phyloP scores from a whole-genome alignment of 805 yeast species.

The Candida rishiriensis region DNA sequence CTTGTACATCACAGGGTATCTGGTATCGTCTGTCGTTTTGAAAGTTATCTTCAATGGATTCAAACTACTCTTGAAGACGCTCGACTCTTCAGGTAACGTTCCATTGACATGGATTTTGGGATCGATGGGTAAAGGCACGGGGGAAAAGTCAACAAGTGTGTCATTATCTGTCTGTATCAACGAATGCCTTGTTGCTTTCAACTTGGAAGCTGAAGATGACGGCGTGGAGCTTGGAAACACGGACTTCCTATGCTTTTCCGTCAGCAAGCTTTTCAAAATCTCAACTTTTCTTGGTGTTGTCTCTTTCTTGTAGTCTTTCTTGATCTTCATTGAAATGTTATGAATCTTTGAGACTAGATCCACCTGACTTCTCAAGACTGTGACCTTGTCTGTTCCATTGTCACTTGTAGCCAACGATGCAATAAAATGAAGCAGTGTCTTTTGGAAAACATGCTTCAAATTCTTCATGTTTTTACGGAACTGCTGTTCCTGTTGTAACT shows the following conservation, averaged over 20 bases:
- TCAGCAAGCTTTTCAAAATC: conserved; percentile 51
- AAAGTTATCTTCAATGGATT: conserved; percentile 84
- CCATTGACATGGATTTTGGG: conserved; percentile 75
- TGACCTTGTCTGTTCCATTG: conserved; percentile 26
- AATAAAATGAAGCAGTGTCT: conserved; percentile 28
- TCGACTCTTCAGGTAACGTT: conserved; percentile 69
- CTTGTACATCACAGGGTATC: conserved; percentile 84
- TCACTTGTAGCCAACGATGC: conserved; percentile 19
- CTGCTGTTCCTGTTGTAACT: conserved; percentile 5
- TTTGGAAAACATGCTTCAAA: conserved; percentile 19
- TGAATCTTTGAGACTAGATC: conserved; percentile 64
- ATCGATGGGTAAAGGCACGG: conserved; percentile 75
- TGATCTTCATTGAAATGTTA: conserved; percentile 58
- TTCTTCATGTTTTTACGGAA: conserved; percentile 3
- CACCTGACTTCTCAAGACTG: conserved; percentile 46
- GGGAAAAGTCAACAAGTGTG: conserved; percentile 35
- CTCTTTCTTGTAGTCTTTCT: conserved; percentile 56
- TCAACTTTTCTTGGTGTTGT: conserved; percentile 74
- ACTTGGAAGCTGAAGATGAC: conserved; percentile 3
- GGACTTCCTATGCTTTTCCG: conserved; percentile 44
- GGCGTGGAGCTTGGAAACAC: conserved; percentile 18
- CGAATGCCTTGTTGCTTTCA: conserved; percentile 4
- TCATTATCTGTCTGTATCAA: conserved; percentile 14
- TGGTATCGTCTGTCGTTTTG: conserved; percentile 47
- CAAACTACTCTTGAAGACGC: conserved; percentile 87